Conservation (phyloP, 176 grass and related monocot genomes). For the Eragrostis curvula region DNA sequence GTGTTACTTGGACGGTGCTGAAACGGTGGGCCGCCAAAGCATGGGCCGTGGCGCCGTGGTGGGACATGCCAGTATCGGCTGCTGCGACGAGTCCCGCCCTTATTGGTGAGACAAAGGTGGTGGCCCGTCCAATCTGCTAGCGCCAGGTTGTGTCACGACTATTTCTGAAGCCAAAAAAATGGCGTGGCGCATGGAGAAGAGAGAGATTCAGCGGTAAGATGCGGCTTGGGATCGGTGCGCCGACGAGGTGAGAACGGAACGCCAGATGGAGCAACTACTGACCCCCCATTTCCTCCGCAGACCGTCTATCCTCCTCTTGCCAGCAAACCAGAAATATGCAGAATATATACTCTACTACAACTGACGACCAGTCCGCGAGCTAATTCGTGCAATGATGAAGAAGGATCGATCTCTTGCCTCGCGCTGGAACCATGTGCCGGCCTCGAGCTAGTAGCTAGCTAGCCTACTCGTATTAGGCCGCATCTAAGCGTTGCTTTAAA, state of each 20-base stretch:
- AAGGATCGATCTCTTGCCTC: neutral
- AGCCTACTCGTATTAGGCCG: neutral
- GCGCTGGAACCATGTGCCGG: neutral
- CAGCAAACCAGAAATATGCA: too few relatives aligned
- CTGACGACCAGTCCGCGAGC: neutral
- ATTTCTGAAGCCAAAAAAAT: neutral
- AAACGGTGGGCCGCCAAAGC: neutral
- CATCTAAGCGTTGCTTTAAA: neutral
- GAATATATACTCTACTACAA: neutral
- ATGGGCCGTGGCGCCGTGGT: conserved; percentile 15
- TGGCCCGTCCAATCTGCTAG: conserved; percentile 1
- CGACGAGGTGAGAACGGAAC: neutral
- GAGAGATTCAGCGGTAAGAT: neutral
- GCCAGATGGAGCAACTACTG: conserved; percentile 19
- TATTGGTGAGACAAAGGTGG: neutral
- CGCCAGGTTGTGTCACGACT: neutral
- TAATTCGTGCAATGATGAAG: neutral
- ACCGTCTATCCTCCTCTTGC: too few relatives aligned
- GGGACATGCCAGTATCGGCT: neutral
- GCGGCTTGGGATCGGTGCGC: neutral
- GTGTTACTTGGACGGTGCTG: neutral
- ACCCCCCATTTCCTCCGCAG: too few relatives aligned
- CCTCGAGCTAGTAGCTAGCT: too few relatives aligned
- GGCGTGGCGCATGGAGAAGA: neutral
- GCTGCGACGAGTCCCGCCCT: neutral